Base-by-base conservation (phyloP, 148 eudicot species). In the Camellia sinensis region DNA sequence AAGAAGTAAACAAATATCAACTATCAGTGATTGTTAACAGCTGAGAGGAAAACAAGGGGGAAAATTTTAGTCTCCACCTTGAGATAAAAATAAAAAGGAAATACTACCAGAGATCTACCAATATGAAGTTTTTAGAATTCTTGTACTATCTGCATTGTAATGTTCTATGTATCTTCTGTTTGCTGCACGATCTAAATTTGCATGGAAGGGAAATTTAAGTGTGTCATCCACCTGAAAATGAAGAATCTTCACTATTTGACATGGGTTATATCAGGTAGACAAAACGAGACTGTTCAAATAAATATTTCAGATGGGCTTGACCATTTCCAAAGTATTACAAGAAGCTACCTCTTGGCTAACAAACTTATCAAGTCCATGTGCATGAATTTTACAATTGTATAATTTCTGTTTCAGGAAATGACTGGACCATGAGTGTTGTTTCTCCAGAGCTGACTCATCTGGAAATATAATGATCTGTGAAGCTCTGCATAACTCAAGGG, bases 181-280 rank as follows among this genome's bases (percentile, higher is more conserved):
- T 63, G 77, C 80, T 61, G 85, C 50, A 76, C 97, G 93, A 66
- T 93, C 95, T 73, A 93, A 78, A 76, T n/a, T 85, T 52, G 90
- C 89, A 86, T 91, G 87, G 76, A 79, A 86, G 54, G 99, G 99
- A 82, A 77, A 83, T 71, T 88, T 82, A 53, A 93, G 86, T 68
- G 86, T 87, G 59, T 92, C 82, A 22, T 87, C 81, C 84, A 93
- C 90, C 99, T 96, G 87, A 79, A 84, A 73, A 17, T 56, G 67
- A 83, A 21, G 68, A 54, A 60, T 13, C 3, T 21, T 37, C 41
- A 71, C 3, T 56, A 37, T 70, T 70, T 45, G 73, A 17, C 43
- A 41, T 8, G 59, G 22, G 5, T 63, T 61, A 45, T 50, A 63
- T 56, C 74, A 67, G 6, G 70, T 13, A 71, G 53, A 60, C 17